Conservation (phyloP, 1,284 basidiomycete species). For the Microstroma glucosiphilum region DNA sequence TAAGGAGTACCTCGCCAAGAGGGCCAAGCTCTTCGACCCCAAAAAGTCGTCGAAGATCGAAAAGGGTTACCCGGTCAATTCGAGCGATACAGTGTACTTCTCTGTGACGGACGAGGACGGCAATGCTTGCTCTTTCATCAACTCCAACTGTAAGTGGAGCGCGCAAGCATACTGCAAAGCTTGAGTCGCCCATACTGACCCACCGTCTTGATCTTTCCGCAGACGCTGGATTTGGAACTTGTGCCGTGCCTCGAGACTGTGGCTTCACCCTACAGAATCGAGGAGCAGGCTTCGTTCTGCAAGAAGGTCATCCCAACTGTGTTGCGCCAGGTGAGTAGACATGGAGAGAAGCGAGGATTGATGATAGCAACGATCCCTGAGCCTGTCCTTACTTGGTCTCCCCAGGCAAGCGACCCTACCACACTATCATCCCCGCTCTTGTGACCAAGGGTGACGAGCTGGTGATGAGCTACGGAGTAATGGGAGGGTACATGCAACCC, state of each 20-base stretch:
- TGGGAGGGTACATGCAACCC: conserved; percentile 89
- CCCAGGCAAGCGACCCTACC: conserved; percentile 71
- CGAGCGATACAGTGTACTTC: conserved; percentile 90
- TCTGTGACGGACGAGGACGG: conserved; percentile 66
- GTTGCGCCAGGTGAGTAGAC: conserved; percentile 49
- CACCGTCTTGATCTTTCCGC: neutral
- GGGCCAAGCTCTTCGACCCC: conserved; percentile 75
- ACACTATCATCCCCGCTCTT: conserved; percentile 91
- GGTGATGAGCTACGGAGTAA: conserved; percentile 82
- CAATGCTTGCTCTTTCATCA: conserved; percentile 89
- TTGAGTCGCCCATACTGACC: conserved; percentile 2
- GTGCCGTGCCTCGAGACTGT: conserved; percentile 80
- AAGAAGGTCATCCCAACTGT: conserved; percentile 74
- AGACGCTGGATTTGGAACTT: conserved; percentile 54
- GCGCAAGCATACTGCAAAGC: neutral
- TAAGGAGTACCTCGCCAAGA: conserved; percentile 70
- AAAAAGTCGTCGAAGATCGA: conserved; percentile 61
- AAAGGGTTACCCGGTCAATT: conserved; percentile 70
- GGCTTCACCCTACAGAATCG: conserved; percentile 95
- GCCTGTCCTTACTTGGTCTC: neutral
- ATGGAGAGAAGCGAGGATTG: no score
- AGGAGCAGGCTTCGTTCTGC: conserved; percentile 54
- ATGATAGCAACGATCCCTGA: no score
- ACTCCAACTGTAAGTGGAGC: conserved; percentile 67
- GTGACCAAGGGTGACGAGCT: conserved; percentile 66